Base-by-base conservation (phyloP, 148 eudicot genomes). In the Chenopodium quinoa region DNA sequence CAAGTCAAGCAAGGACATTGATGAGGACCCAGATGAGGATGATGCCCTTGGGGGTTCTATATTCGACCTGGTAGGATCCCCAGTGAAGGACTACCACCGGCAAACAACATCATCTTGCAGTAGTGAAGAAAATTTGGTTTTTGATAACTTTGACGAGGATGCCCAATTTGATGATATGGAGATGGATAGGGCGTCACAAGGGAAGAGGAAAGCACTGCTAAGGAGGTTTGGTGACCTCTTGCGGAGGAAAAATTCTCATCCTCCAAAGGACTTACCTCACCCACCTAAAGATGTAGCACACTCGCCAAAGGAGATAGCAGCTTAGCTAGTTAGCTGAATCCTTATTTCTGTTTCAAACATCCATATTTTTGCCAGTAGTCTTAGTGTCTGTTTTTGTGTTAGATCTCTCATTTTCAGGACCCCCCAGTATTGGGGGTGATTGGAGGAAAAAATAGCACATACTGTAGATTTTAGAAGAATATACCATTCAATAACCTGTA, bases 41-140 rank as follows among this genome's bases (percentile, higher is more conserved):
- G 95, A 91, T 80, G 88, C 85, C 3, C 89, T 93, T 1, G 90
- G 85, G 48, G 95, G 92, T 63, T 94, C 97, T 1, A 91, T 93
- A 71, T 93, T 94, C 62, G 97, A 94, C 68, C 85, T 89, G 3
- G 85, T 79, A 11, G 86, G 78, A 22, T 78, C 89, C 9, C 92
- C 91, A 13, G 82, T 29, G 17, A 58, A 74, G 63, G 80, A 75
- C 29, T 50, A 73, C 54, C 86, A 81, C 37, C 64, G 83, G 7
- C 84, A 86, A 40, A 73, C 82, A 27, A 22, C 88, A n/a, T 81
- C 89, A 4, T 76, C 82, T 50, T 66, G 81, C 12, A 79, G 81
- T 75, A 71, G 79, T 40, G 85, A 65, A 64, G 85, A 86, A 71
- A 73, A 82, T 9, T 0, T 86, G 27, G 32, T 81, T 73, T 83